Conservation (phyloP, 257 asterid species). For the Anisodus tanguticus region DNA sequence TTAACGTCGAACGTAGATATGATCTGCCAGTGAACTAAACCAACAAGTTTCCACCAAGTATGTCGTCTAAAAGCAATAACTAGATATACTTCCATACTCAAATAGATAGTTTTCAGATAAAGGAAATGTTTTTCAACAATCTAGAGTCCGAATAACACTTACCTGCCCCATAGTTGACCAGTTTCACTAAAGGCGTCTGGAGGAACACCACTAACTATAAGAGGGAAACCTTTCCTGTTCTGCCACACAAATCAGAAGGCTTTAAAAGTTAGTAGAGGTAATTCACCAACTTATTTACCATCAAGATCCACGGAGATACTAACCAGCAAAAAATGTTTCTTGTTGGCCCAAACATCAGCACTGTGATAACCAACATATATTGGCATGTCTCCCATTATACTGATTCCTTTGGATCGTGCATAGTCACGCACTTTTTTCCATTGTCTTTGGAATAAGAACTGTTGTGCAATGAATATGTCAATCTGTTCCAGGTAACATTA, state of each 20-base stretch:
- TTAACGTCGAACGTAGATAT: not conserved
- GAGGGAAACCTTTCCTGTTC: slow-evolving; percentile 81
- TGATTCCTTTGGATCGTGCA: slow-evolving; percentile 77
- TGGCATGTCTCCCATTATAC: slow-evolving; percentile 99
- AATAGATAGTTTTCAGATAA: slow-evolving; percentile 3
- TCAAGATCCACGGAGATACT: slow-evolving; percentile 42
- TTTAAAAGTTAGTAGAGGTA: slow-evolving; percentile 29
- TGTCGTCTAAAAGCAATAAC: slow-evolving; percentile 19
- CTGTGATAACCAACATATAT: slow-evolving; percentile 98
- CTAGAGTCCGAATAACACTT: slow-evolving; percentile 6
- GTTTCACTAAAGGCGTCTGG: slow-evolving; percentile 97
- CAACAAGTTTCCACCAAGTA: not conserved
- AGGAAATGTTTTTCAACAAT: not conserved
- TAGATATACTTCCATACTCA: slow-evolving; percentile 6
- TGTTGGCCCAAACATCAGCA: slow-evolving; percentile 99
- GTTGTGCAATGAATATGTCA: slow-evolving; percentile 87
- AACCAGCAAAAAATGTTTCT: slow-evolving; percentile 87
- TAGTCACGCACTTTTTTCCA: slow-evolving; percentile 88
- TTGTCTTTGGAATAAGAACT: slow-evolving; percentile 93
- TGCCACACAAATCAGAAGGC: slow-evolving; percentile 46
- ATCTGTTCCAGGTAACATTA: slow-evolving; percentile 59
- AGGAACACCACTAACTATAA: slow-evolving; percentile 93
- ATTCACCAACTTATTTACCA: not conserved
- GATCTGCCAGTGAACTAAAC: not conserved
- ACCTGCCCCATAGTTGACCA: slow-evolving; percentile 99